These are phyloP conservation scores for Xerocomellus chrysenteron DNA, from an alignment of 768 basidiomycete species.

Conservation along the genomic window DNA sequence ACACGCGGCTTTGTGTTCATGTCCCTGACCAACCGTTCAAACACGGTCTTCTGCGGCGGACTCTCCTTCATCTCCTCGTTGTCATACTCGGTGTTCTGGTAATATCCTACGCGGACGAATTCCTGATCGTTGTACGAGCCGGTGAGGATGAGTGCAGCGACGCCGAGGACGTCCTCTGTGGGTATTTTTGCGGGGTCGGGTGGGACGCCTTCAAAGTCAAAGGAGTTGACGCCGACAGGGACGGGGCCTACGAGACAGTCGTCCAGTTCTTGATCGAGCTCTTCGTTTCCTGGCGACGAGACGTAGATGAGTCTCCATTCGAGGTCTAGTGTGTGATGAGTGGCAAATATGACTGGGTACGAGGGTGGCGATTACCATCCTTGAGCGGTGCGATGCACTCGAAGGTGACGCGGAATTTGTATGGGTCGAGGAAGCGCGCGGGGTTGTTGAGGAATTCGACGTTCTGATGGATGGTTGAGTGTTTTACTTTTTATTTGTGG, in stretches of 20 bases:
- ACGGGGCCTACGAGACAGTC: conserved; percentile 97
- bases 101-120: conserved; percentile 99
- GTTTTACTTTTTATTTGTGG: too few relatives aligned
- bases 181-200: conserved; percentile 87
- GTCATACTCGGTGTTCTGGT: conserved; percentile 99
- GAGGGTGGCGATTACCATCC: conserved; percentile 58
- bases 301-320: conserved; percentile 99
- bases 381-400: conserved; percentile 91
- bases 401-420: conserved; percentile 93
- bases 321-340: conserved; percentile 57
- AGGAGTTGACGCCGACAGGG: conserved; percentile 94
- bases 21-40: conserved; percentile 81
- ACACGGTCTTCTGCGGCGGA: conserved; percentile 65
- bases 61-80: conserved; percentile 85
- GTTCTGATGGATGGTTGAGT: conserved; percentile 47
- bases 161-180: conserved; percentile 87
- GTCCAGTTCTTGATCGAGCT: conserved; percentile 95
- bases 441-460: conserved; percentile 93
- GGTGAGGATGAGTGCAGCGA: conserved; percentile 95
- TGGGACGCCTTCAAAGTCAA: conserved; percentile 89
- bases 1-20: conserved; percentile 92
- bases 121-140: conserved; percentile 96
- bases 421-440: conserved; percentile 86
- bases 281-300: conserved; percentile 86
- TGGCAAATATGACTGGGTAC: background rate